Evolutionary conservation across 352 stramenopile genomes (phyloP).

Genomic region (Globisporangium nagaii): DNA sequence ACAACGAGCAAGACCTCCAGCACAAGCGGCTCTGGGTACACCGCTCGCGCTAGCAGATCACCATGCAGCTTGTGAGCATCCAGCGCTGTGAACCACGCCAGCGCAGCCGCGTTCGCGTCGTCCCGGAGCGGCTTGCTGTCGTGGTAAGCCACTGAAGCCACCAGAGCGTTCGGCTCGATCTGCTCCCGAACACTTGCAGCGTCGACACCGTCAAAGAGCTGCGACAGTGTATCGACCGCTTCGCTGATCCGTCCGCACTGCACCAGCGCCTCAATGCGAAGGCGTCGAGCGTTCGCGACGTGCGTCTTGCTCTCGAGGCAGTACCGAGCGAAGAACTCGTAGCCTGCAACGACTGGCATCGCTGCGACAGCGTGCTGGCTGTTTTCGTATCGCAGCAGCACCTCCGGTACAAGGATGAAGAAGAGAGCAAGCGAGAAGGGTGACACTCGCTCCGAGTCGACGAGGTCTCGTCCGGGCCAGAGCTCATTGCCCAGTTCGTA

Average conservation of each 20-base stretch:
- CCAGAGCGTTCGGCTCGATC: neutral
- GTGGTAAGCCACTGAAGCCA: slow-evolving; percentile 20
- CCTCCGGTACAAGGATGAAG: slow-evolving; percentile 38
- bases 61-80: slow-evolving; percentile 15
- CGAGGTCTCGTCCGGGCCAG: slow-evolving; percentile 50
- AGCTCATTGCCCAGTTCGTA: slow-evolving; percentile 48
- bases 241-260: slow-evolving; percentile 50
- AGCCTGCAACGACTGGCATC: slow-evolving; percentile 55
- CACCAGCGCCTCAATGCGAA: slow-evolving; percentile 44
- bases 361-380: slow-evolving; percentile 30
- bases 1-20: slow-evolving; percentile 25
- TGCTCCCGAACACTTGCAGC: neutral
- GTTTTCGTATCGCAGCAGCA: slow-evolving; percentile 52
- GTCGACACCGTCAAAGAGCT: slow-evolving; percentile 21
- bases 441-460: slow-evolving; percentile 34
- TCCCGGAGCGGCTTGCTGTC: slow-evolving; percentile 37
- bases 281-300: slow-evolving; percentile 38
- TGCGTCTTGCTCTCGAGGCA: slow-evolving; percentile 47
- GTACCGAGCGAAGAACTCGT: slow-evolving; percentile 38
- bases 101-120: slow-evolving; percentile 19
- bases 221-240: slow-evolving; percentile 28
- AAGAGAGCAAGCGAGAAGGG: slow-evolving; percentile 28
- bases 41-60: neutral
- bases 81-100: slow-evolving; percentile 31
- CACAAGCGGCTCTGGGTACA: slow-evolving; percentile 10